Evolutionary conservation across 208 protist species (phyloP), one percentile per base, ranked within the genome.

Genomic region (Leishmania aethiopica): DNA sequence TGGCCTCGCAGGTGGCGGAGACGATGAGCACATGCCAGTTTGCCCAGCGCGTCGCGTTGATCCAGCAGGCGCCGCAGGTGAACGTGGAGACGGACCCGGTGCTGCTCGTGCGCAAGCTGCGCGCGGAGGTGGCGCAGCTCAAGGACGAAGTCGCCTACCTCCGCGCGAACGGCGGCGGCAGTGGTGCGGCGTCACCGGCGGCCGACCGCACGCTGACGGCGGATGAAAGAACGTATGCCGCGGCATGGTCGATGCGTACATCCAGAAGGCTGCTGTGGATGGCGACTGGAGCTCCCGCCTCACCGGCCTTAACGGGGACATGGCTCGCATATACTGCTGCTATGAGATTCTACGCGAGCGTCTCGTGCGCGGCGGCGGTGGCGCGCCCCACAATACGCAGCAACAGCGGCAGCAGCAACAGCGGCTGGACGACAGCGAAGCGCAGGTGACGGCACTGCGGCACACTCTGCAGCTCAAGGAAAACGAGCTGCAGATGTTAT

Each of bases 81-180:
- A 98, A 98, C 86, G 89, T 96, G 72, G 96, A 98, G 83, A 83
- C 96, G 4, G 97, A 99, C 84, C 96, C 97, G 5, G 82, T 89
- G 32, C 73, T 99, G 28, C 84, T 99, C 40, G 98, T 99, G 78
- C 75, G 72, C 45, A 91, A 94, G 71, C 91, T 99, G 6, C 96
- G 98, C 80, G 81, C 89, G 22, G 95, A 98, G 90, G 87, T 98
- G 19, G 89, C 90, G 7, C 86, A 93, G 84, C 89, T 99, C 35
- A 95, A 95, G 75, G 96, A 98, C 60, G 94, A 95, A 77, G 81
- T 99, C 6, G 88, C 90, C 4, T 93, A 97, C 81, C 96, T 95
- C 15, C 86, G 86, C 25, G 88, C 91, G 42, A 89, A 93, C 73
- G 86, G 89, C 19, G 76, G 72, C 32, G 86, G 78, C 25, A 57